These are phyloP conservation scores for Schrenkiella parvula DNA, from an alignment of 345 rosid species.

Conservation along the genomic window DNA sequence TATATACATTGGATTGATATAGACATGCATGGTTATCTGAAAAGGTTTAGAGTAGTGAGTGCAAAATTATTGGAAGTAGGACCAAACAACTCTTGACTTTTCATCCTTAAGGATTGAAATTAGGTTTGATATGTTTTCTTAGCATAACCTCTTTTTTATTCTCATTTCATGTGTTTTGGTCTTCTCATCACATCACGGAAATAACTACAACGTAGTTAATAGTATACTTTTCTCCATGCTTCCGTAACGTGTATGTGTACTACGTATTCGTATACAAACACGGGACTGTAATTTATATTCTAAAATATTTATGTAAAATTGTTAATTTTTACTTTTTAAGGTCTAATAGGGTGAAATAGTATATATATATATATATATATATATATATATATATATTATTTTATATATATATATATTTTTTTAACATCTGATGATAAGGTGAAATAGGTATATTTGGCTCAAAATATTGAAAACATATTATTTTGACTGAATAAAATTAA, in stretches of 20 bases:
- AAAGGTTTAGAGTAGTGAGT: constrained; percentile 24
- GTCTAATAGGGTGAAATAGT: background rate
- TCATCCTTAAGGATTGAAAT: constrained; percentile 29
- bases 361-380: too few species aligned
- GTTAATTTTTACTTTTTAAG: too few species aligned
- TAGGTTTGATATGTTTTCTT: constrained; percentile 28
- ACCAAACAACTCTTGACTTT: constrained; percentile 48
- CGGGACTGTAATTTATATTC: background rate
- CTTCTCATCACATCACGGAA: background rate
- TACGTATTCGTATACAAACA: background rate
- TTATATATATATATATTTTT: too few species aligned
- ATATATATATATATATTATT: too few species aligned
- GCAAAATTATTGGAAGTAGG: constrained; percentile 37
- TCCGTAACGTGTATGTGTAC: background rate
- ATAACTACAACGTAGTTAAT: background rate
- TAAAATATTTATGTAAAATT: background rate
- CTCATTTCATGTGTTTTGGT: background rate
- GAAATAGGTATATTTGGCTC: too few species aligned
- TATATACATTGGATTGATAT: background rate
- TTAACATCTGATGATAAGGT: too few species aligned
- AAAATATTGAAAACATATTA: background rate
- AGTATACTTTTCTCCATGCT: background rate
- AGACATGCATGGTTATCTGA: constrained; percentile 22
- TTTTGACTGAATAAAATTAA: background rate
- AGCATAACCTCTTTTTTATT: background rate